phyloP scores from a whole-genome alignment of 495 filamentous ascomycete species.

The Jackrogersella minutella region DNA sequence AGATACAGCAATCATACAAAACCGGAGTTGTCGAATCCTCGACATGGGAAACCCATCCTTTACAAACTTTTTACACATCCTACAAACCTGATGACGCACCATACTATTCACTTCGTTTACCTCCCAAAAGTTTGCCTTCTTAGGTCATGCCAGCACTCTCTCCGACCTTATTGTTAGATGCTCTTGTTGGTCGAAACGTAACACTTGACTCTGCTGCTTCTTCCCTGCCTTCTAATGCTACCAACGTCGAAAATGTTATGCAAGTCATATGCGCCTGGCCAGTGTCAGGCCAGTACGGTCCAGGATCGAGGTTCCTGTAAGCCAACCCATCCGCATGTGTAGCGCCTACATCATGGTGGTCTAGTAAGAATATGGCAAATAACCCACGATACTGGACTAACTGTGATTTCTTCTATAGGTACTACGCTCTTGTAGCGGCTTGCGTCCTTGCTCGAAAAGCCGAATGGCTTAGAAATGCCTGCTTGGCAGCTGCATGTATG shows the following conservation, averaged over 20 bases:
- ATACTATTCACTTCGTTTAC: constrained; percentile 1
- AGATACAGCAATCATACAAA: constrained; percentile 4
- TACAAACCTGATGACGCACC: constrained; percentile 7
- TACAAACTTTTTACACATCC: not conserved
- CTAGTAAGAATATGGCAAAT: not conserved
- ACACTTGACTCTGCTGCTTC: constrained; percentile 19
- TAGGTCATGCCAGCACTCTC: constrained; percentile 54
- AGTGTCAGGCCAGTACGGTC: constrained; percentile 67
- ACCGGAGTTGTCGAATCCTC: constrained; percentile 3
- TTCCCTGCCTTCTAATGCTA: constrained; percentile 33
- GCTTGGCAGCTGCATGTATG: constrained; percentile 62
- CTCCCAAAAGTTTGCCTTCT: not conserved
- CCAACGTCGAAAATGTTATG: constrained; percentile 39
- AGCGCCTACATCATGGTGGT: not conserved
- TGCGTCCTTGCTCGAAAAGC: constrained; percentile 64
- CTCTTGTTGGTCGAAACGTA: constrained; percentile 41
- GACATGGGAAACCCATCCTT: constrained; percentile 20
- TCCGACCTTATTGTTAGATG: constrained; percentile 42
- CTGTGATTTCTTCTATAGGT: constrained; percentile 47
- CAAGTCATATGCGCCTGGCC: constrained; percentile 68
- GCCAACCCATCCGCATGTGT: constrained; percentile 17
- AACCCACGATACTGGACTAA: not conserved
- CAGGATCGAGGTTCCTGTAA: constrained; percentile 63
- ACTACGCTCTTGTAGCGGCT: constrained; percentile 65
- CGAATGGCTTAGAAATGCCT: constrained; percentile 66